Base-by-base conservation (phyloP, 2,329 filamentous ascomycete genomes). In the Aspergillus brasiliensis region DNA sequence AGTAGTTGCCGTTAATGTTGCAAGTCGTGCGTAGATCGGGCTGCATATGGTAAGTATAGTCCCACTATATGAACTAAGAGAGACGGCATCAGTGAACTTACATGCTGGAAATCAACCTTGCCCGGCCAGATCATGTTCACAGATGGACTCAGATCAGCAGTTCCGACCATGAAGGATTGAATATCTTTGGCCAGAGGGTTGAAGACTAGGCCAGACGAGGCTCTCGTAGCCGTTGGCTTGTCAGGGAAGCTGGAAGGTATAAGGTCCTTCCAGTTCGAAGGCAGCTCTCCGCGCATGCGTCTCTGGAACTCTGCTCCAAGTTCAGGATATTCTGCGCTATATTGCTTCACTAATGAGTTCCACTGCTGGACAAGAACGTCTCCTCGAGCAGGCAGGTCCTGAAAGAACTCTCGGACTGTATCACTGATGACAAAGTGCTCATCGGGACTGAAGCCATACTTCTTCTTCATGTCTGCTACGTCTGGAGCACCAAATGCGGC, bases 101-200 rank as follows among this genome's bases (percentile, higher is more conserved):
- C 80, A 51, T 81, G 72, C 59, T 84, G 80, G 68, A 84, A 84
- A 56, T 83, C 81, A 5, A 80, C 74, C 62, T 82, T 82, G 40
- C 75, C 80, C 8, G 77, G 74, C 81, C 82, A 86, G 28, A 79
- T 81, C 83, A 86, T 85, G 67, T 84, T 80, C 3, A 83, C 82
- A 0, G 81, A 83, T 0, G 82, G 81, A 0, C 81, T 81, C 13
- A 85, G 67, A 69, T 85, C 83, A 3, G 82, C 82, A 0, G 82
- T 84, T 11, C 82, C 83, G 19, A 84, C 82, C 78, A 84, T 83
- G 62, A 84, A 78, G 58, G 76, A 80, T 53, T 76, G 75, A 1
- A 84, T 61, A 23, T 77, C 71, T 8, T 78, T 73, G 3, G 83
- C 82, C 3, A 86, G 71, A 0, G 83, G 83, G 62, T 86, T 86